Base-by-base conservation (phyloP, 371 early-diverging fungal genomes). In the Actinomucor elegans region DNA sequence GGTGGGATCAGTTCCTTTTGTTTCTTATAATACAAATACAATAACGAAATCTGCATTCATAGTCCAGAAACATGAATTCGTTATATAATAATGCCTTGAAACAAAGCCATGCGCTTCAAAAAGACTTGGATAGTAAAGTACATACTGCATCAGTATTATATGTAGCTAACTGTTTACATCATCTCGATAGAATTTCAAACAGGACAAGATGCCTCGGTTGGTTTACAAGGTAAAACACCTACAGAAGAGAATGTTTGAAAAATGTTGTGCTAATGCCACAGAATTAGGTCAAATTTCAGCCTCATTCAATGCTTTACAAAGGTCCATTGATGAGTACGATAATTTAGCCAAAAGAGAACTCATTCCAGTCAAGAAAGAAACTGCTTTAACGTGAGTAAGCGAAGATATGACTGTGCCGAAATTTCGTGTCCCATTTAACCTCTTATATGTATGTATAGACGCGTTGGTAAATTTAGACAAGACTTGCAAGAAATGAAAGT, bases 251-350 rank as follows among this genome's bases (percentile, higher is more conserved):
- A n/a, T n/a, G n/a, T n/a, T n/a, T n/a, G n/a, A n/a, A n/a, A n/a
- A n/a, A n/a, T n/a, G n/a, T n/a, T n/a, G n/a, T n/a, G n/a, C n/a
- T n/a, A n/a, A n/a, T n/a, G n/a, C n/a, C n/a, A n/a, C n/a, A n/a
- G n/a, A n/a, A 20, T n/a, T 66, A 91, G 91, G 88, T 18, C 88
- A 89, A 55, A 85, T 90, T 28, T 69, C 87, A 15, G 87, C 85
- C 1, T 72, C 81, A 4, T 79, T 89, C 36, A 79, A 73, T 42
- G 71, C 85, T 5, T 71, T 90, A 49, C 79, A 88, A 60, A 79
- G 88, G 17, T 79, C 85, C 2, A 84, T 86, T 42, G 84, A 85
- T 55, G 90, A 92, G 44, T 81, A 90, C 63, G 86, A 86, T 17
- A 74, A 77, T 46, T 67, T 87, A 50, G 86, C 89, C 24, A 84